Percentiles rank a stretch among this genome's conserved stretches.
phyloP scores from a whole-genome alignment of 1,284 basidiomycete species.

The Ustilago cynodontis region DNA sequence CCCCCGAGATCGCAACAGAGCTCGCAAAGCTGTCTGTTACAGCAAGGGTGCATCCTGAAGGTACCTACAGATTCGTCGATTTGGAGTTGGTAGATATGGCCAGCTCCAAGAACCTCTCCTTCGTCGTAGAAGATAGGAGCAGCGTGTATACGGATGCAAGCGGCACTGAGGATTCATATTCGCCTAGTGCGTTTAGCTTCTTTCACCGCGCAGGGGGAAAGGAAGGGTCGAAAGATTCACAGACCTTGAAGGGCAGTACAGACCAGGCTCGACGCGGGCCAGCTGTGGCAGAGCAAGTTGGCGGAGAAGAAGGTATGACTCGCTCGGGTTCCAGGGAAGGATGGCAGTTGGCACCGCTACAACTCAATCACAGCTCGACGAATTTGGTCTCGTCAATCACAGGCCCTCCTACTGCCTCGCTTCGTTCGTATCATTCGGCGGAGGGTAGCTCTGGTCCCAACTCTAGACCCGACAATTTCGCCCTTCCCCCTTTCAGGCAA shows the following conservation, averaged over 20 bases:
- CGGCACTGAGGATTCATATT: conserved; percentile 31
- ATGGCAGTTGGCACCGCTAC: conserved; percentile 13
- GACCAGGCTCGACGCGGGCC: not conserved
- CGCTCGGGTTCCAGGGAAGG: not conserved
- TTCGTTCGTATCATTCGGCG: conserved; percentile 5
- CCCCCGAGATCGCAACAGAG: conserved; percentile 72
- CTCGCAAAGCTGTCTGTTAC: conserved; percentile 26
- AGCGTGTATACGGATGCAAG: conserved; percentile 13
- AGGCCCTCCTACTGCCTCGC: conserved; percentile 6
- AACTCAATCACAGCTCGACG: not conserved
- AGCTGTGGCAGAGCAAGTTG: not conserved
- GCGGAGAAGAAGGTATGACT: not conserved
- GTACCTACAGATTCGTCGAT: conserved; percentile 24
- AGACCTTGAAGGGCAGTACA: conserved; percentile 9
- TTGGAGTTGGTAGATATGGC: conserved; percentile 40
- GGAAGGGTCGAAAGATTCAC: conserved; percentile 14
- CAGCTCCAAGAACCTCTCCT: conserved; percentile 10
- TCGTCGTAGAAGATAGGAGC: not conserved
- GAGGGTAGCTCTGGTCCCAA: not conserved
- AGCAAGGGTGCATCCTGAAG: conserved; percentile 11
- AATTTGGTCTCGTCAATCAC: not conserved
- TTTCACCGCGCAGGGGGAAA: conserved; percentile 17
- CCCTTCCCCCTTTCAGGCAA: not conserved
- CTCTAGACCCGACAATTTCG: not conserved
- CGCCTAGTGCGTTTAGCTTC: conserved; percentile 23